A percentile compares a stretch with the other conserved stretches of the same genome.
Conservation (phyloP, 2,329 filamentous ascomycete genomes). For the Cladophialophora bantiana region DNA sequence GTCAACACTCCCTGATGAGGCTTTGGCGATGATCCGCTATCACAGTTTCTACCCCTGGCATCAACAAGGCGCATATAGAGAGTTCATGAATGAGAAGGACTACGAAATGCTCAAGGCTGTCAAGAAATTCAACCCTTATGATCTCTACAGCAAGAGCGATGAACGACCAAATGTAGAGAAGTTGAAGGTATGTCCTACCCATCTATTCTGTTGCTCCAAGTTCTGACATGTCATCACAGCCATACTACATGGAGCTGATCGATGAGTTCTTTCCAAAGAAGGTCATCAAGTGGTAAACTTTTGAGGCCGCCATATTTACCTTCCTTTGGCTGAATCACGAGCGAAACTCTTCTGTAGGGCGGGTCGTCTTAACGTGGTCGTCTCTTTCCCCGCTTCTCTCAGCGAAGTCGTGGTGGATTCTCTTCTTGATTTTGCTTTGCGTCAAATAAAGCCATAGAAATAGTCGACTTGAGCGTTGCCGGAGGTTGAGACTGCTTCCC, state of each 20-base stretch:
- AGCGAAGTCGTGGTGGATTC: background rate
- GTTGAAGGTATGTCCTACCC: slow-evolving; percentile 65
- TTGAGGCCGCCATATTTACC: background rate
- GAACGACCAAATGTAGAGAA: slow-evolving; percentile 76
- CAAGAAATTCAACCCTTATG: slow-evolving; percentile 87
- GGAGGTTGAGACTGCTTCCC: background rate
- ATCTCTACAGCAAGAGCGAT: slow-evolving; percentile 90
- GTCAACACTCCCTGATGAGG: slow-evolving; percentile 77
- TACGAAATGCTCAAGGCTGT: slow-evolving; percentile 80
- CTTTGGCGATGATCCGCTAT: slow-evolving; percentile 90
- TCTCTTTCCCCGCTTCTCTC: too few species aligned
- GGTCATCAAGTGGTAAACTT: slow-evolving; percentile 71
- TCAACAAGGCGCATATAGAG: slow-evolving; percentile 76
- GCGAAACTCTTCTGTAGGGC: background rate
- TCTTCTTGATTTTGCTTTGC: background rate
- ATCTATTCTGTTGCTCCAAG: background rate
- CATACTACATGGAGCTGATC: slow-evolving; percentile 76
- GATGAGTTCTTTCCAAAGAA: slow-evolving; percentile 75
- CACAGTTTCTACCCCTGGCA: slow-evolving; percentile 96
- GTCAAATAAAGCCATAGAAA: background rate
- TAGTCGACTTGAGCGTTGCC: background rate
- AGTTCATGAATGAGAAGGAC: slow-evolving; percentile 86
- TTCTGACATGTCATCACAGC: slow-evolving; percentile 50
- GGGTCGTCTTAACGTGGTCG: too few species aligned
- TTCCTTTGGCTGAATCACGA: background rate